Evolutionary conservation across 164 flowering plant genomes (phyloP).

Genomic region (Umbellularia californica): DNA sequence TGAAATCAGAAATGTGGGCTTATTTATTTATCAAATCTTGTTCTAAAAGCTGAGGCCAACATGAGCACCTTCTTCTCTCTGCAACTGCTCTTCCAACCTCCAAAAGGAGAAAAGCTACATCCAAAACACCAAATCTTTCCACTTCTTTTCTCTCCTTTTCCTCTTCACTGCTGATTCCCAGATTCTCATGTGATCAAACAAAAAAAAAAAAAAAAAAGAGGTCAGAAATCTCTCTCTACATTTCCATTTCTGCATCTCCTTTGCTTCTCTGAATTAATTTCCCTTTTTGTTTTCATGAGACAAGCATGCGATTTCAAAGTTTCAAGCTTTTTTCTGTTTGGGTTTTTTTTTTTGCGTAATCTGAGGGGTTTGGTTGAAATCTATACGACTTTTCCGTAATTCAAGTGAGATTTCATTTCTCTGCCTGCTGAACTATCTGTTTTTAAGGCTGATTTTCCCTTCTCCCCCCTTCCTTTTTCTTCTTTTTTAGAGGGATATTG

Average conservation of each 20-base stretch:
- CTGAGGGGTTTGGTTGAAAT: not conserved
- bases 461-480: too few species aligned
- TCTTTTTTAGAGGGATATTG: too few species aligned
- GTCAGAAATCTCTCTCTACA: not conserved
- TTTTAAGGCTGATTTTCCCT: too few species aligned
- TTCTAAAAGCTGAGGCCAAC: not conserved
- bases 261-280: not conserved
- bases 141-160: not conserved
- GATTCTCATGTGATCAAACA: not conserved
- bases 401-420: too few species aligned
- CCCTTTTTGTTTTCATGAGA: too few species aligned
- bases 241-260: not conserved
- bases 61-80: constrained; percentile 5
- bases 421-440: too few species aligned
- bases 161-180: not conserved
- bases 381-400: too few species aligned
- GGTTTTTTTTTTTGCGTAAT: too few species aligned
- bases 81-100: constrained; percentile 12
- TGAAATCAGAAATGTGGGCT: too few species aligned
- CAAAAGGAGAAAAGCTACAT: not conserved
- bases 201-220: not conserved
- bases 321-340: too few species aligned
- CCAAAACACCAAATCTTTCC: not conserved
- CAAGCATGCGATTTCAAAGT: too few species aligned
- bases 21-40: too few species aligned